phyloP scores from a whole-genome alignment of 176 grass and related monocot genomes.

The Oryza meyeriana region DNA sequence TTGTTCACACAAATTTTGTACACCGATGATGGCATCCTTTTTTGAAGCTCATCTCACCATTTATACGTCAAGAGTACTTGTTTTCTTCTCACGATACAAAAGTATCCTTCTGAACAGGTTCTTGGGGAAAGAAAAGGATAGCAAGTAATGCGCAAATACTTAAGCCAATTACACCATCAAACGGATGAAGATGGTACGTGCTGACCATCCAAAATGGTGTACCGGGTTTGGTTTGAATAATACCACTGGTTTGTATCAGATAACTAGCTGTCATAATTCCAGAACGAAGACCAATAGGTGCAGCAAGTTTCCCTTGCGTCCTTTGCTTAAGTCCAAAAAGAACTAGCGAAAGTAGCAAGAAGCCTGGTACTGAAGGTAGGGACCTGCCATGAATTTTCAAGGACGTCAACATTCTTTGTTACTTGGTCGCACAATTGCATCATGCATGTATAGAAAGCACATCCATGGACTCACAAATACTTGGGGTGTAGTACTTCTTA shows the following conservation, averaged over 20 bases:
- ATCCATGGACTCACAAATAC: not conserved
- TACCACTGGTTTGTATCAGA: conserved; percentile 58
- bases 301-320: conserved; percentile 62
- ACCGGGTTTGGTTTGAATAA: conserved; percentile 52
- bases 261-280: conserved; percentile 84
- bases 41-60: conserved; percentile 20
- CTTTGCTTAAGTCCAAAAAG: conserved; percentile 90
- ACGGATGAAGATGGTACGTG: conserved; percentile 68
- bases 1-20: not conserved
- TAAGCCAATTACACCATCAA: conserved; percentile 73
- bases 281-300: conserved; percentile 75
- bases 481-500: not conserved
- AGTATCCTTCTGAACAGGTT: conserved; percentile 43
- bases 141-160: conserved; percentile 65
- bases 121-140: conserved; percentile 73
- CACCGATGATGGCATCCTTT: not conserved
- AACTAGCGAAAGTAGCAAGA: conserved; percentile 76
- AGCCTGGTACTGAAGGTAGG: conserved; percentile 68
- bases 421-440: not conserved
- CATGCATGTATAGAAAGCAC: not conserved
- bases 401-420: conserved; percentile 6
- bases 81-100: conserved; percentile 36
- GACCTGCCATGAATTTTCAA: conserved; percentile 66
- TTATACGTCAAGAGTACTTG: not conserved
- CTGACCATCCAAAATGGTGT: conserved; percentile 70